These are phyloP conservation scores for Candida railenensis DNA, from an alignment of 805 yeast genomes.

Conservation along the genomic window DNA sequence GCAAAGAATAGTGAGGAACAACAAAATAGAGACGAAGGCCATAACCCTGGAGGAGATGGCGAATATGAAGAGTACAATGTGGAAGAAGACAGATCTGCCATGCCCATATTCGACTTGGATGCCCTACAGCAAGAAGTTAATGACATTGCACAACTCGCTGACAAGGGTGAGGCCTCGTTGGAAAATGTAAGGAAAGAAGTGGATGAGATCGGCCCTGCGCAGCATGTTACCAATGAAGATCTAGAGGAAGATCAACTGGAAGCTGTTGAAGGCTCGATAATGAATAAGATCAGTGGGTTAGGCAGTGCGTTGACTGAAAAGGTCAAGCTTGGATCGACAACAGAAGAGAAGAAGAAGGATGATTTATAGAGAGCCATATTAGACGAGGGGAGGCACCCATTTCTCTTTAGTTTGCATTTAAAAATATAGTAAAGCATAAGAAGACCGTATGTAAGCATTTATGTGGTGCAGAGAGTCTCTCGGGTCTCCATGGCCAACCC, in stretches of 20 bases:
- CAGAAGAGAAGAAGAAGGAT: neutral
- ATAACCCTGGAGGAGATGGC: slow-evolving; percentile 13
- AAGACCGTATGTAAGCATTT: too few species aligned
- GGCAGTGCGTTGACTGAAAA: neutral
- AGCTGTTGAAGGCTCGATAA: neutral
- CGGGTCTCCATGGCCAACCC: too few species aligned
- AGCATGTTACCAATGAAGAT: slow-evolving; percentile 18
- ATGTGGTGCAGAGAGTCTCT: too few species aligned
- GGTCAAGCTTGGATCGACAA: neutral
- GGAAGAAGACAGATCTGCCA: slow-evolving; percentile 14
- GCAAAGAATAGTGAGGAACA: slow-evolving; percentile 13
- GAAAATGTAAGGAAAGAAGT: slow-evolving; percentile 15
- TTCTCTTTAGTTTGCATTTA: neutral
- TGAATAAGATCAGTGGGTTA: neutral
- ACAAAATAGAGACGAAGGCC: neutral
- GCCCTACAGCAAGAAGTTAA: slow-evolving; percentile 44
- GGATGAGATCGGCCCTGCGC: slow-evolving; percentile 7
- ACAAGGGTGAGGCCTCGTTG: slow-evolving; percentile 14
- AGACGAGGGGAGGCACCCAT: too few species aligned
- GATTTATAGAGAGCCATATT: neutral
- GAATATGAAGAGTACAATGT: slow-evolving; percentile 23
- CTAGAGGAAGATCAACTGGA: slow-evolving; percentile 12
- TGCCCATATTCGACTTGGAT: slow-evolving; percentile 44
- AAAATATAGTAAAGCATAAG: too few species aligned
- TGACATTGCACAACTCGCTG: slow-evolving; percentile 41